These are phyloP conservation scores for Leishmania arabica DNA, from an alignment of 208 protist genomes.

Conservation along the genomic window DNA sequence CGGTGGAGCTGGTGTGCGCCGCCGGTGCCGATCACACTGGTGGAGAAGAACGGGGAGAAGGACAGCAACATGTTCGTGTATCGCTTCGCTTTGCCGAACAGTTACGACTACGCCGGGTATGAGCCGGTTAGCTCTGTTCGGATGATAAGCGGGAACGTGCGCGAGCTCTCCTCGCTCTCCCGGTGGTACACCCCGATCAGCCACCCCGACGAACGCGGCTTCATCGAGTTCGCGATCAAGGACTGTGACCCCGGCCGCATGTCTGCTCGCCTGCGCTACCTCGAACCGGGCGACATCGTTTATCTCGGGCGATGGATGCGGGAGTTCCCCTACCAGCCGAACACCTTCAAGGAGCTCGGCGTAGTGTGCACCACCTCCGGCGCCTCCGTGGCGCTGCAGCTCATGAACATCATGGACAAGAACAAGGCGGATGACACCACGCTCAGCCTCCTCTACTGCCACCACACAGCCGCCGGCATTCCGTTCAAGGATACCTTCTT, in stretches of 20 bases:
- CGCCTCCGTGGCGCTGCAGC: constrained; percentile 79
- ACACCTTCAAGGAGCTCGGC: constrained; percentile 62
- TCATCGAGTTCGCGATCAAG: constrained; percentile 87
- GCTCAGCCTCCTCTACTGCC: constrained; percentile 75
- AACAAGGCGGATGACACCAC: constrained; percentile 49
- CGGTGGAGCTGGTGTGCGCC: constrained; percentile 63
- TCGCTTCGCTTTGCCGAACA: constrained; percentile 80
- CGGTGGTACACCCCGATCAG: constrained; percentile 91
- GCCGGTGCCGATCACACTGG: constrained; percentile 69
- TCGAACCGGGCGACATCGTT: constrained; percentile 74
- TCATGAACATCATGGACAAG: constrained; percentile 76
- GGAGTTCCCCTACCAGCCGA: constrained; percentile 73
- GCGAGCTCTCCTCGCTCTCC: constrained; percentile 49
- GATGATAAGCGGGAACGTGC: constrained; percentile 52
- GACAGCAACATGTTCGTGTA: constrained; percentile 68
- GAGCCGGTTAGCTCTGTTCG: constrained; percentile 83
- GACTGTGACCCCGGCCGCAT: constrained; percentile 80
- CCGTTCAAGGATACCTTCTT: constrained; percentile 68
- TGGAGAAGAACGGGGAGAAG: constrained; percentile 61
- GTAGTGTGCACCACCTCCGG: constrained; percentile 79
- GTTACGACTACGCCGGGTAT: constrained; percentile 89
- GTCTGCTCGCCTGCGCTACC: constrained; percentile 67
- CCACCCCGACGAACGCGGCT: constrained; percentile 73
- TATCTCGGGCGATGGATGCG: constrained; percentile 88
- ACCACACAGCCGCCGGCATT: constrained; percentile 50